These are phyloP conservation scores for Avicennia marina DNA, from an alignment of 257 asterid genomes.

Conservation along the genomic window DNA sequence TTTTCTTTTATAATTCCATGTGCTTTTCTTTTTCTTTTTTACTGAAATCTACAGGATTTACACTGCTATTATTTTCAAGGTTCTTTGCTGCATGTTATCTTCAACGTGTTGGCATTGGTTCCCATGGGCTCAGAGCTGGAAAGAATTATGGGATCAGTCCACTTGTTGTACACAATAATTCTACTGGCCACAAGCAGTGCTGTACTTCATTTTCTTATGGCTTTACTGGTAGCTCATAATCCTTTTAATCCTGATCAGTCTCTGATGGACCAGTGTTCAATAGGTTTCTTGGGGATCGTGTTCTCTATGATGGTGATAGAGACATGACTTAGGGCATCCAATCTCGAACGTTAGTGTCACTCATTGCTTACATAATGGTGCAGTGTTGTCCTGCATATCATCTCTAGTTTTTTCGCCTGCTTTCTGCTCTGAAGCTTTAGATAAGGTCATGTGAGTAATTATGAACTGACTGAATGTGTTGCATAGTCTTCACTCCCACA, in stretches of 20 bases:
- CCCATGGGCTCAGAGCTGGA: slow-evolving; percentile 99
- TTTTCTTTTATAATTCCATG: no score
- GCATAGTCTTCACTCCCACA: no score
- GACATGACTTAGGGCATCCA: slow-evolving; percentile 89
- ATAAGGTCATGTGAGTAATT: no score
- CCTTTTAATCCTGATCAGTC: slow-evolving; percentile 39
- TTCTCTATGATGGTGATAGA: slow-evolving; percentile 97
- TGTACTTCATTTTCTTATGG: slow-evolving; percentile 62
- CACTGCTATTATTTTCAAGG: slow-evolving; percentile 82
- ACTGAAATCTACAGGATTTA: slow-evolving; percentile 72
- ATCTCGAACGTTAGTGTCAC: slow-evolving; percentile 66
- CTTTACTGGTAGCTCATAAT: slow-evolving; percentile 58
- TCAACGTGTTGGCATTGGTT: slow-evolving; percentile 95
- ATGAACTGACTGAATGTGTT: no score
- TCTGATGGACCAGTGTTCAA: slow-evolving; percentile 81
- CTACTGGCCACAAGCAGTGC: slow-evolving; percentile 85
- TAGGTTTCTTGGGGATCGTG: slow-evolving; percentile 92
- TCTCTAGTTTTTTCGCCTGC: neutral
- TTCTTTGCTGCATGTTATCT: slow-evolving; percentile 80
- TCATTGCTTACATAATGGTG: slow-evolving; percentile 6
- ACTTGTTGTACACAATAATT: slow-evolving; percentile 54
- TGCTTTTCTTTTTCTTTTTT: slow-evolving; percentile 6
- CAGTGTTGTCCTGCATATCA: neutral
- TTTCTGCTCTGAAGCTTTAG: no score
- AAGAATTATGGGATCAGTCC: slow-evolving; percentile 96